Base-by-base conservation (phyloP, 768 basidiomycete genomes). In the Mycena leptocephala region DNA sequence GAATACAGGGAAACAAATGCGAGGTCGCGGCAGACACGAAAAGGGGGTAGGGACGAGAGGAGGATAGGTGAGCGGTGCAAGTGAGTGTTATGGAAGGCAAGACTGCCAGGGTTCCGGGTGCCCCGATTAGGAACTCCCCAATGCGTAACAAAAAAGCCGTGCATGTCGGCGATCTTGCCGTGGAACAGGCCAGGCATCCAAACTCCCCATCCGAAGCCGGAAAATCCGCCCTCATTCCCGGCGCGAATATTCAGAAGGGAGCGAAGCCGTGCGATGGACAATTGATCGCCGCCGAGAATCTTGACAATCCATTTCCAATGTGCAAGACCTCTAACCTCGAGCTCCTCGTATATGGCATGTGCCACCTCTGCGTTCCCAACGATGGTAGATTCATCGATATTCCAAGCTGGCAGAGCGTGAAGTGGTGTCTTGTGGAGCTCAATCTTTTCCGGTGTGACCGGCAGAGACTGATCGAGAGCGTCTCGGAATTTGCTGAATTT, bases 11-110 rank as follows among this genome's bases (percentile, higher is more conserved):
- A n/a, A n/a, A n/a, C n/a, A n/a, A n/a, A n/a, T n/a, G 87, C 80
- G n/a, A n/a, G n/a, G n/a, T n/a, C n/a, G n/a, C n/a, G n/a, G n/a
- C n/a, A n/a, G n/a, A n/a, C n/a, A n/a, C n/a, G n/a, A n/a, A n/a
- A n/a, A n/a, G n/a, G n/a, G n/a, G n/a, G n/a, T n/a, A n/a, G n/a
- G n/a, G n/a, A n/a, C n/a, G n/a, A n/a, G n/a, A n/a, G n/a, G 0
- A 80, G 70, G 33, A 88, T 87, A 0, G 86, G 87, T 5, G 82
- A 80, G 1, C 84, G 81, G 37, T 83, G 64, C 0, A 88, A 82
- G 1, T 77, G 65, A 1, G 82, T 82, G 76, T 87, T 87, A 56
- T 86, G 85, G 65, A 83, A 87, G 4, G 70, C 43, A 8, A 88
- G 82, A 0, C 78, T 84, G 1, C 80, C 83, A 30, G 86, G 87